Base-by-base conservation (phyloP, 139 green algal genomes). In the Picochlorum sp. region DNA sequence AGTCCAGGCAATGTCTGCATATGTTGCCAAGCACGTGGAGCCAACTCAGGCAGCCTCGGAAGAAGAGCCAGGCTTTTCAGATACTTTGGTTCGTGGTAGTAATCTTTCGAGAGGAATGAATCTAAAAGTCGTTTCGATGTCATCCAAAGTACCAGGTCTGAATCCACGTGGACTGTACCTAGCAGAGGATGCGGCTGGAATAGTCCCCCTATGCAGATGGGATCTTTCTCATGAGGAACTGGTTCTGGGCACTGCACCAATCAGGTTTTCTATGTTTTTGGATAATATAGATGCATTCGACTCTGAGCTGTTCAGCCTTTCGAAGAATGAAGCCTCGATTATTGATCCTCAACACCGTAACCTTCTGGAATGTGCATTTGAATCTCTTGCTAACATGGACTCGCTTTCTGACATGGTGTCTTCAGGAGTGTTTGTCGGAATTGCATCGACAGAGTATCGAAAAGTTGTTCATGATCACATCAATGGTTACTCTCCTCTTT, bases 321-420 rank as follows among this genome's bases (percentile, higher is more conserved):
- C 62, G 6, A 51, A 54, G 4, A 49, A 72, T 8, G 89, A 96
- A 65, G 89, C 85, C 1, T 18, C 74, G 49, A 75, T 92, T 4
- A 91, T 95, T 79, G 89, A 96, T 62, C 74, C 84, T 0, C 89
- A 96, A 78, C 89, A 96, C 69, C 69, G 89, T 16, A 66, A 95
- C 65, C 75, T 95, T 49, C 57, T 95, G 50, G 81, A 94, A 74
- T 32, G 49, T 3, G 34, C 76, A 1, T 45, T 50, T 15, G 69
- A 80, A 41, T 59, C 68, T 10, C 61, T 85, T 20, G 30, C 49
- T n/a, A 58, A 58, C 8, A 69, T 11, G 18, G n/a, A 20, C 6
- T 58, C 24, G 7, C 23, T 54, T 32, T 15, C n/a, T 18, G 23
- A 28, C 57, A 21, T 30, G 26, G 23, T 9, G 13, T 28, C 58